Percentiles rank a stretch among this genome's conserved stretches.
phyloP scores from a whole-genome alignment of 176 grass and related monocot genomes.

The Miscanthus lutarioriparius region DNA sequence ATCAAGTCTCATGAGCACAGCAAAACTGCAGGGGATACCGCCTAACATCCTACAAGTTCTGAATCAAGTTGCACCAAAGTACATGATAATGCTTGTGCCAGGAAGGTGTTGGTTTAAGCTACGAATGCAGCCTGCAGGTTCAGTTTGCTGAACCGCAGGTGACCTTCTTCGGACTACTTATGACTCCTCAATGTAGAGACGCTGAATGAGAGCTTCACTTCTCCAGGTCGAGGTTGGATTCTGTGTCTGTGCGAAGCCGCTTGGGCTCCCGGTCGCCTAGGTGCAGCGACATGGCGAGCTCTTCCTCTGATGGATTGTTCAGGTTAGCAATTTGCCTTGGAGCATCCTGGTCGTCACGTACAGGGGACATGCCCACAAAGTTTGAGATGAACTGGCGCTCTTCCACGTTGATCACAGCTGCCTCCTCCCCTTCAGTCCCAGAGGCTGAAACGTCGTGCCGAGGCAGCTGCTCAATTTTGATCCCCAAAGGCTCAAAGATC shows the following conservation, averaged over 20 bases:
- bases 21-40: conserved; percentile 46
- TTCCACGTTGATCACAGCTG: conserved; percentile 55
- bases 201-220: conserved; percentile 37
- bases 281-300: conserved; percentile 72
- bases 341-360: conserved; percentile 45
- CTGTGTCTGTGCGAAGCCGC: conserved; percentile 45
- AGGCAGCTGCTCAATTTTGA: conserved; percentile 72
- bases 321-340: conserved; percentile 55
- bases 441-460: conserved; percentile 38
- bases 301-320: conserved; percentile 78
- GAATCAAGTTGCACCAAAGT: conserved; percentile 36
- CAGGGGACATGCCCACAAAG: conserved; percentile 55
- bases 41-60: conserved; percentile 34
- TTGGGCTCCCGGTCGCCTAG: conserved; percentile 82
- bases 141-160: conserved; percentile 22
- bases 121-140: conserved; percentile 19
- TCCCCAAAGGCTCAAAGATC: conserved; percentile 69
- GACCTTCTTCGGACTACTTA: background rate
- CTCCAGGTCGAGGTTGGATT: conserved; percentile 53
- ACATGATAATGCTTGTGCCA: conserved; percentile 20
- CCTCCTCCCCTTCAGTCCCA: conserved; percentile 60
- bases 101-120: conserved; percentile 29
- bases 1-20: conserved; percentile 24
- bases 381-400: conserved; percentile 94
- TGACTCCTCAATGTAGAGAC: too few species aligned